A percentile compares a stretch with the other conserved stretches of the same genome.
phyloP scores from a whole-genome alignment of 192 early-diverging fungal species.

The Umbelopsis ramanniana region DNA sequence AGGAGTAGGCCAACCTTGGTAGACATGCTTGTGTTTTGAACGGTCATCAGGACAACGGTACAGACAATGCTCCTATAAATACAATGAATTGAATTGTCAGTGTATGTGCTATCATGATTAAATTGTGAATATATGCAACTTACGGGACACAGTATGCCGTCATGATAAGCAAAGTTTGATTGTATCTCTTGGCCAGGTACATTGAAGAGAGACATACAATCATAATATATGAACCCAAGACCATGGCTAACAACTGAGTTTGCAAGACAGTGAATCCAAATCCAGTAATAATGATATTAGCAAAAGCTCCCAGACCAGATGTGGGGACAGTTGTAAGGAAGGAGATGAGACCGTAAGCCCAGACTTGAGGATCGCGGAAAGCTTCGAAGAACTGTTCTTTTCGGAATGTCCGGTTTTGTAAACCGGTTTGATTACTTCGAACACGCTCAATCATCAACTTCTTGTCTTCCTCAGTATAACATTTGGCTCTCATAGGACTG shows the following conservation, averaged over 20 bases:
- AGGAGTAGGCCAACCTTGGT: slow-evolving; percentile 26
- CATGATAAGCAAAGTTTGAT: slow-evolving; percentile 25
- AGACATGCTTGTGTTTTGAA: slow-evolving; percentile 16
- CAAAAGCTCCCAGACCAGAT: slow-evolving; percentile 25
- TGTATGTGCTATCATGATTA: background rate
- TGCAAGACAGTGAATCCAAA: slow-evolving; percentile 30
- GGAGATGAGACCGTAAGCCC: slow-evolving; percentile 25
- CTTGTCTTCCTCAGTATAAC: slow-evolving; percentile 28
- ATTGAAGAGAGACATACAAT: slow-evolving; percentile 13
- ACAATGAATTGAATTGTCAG: background rate
- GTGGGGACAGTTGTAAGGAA: slow-evolving; percentile 28
- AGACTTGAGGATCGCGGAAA: slow-evolving; percentile 22
- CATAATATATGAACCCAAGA: slow-evolving; percentile 28
- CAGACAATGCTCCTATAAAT: slow-evolving; percentile 24
- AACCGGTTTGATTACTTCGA: slow-evolving; percentile 24
- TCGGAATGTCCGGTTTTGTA: slow-evolving; percentile 24
- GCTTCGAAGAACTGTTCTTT: slow-evolving; percentile 28
- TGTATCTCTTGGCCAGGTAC: slow-evolving; percentile 22
- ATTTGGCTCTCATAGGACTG: slow-evolving; percentile 32
- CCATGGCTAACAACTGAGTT: slow-evolving; percentile 28
- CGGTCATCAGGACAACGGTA: slow-evolving; percentile 29
- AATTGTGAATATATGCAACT: background rate
- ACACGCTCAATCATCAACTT: slow-evolving; percentile 30
- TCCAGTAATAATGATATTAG: slow-evolving; percentile 27
- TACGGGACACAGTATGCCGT: slow-evolving; percentile 26